Evolutionary conservation across 2,329 filamentous ascomycete genomes (phyloP), one percentile per base, ranked within the genome.

Genomic region (Clonostachys rosea): DNA sequence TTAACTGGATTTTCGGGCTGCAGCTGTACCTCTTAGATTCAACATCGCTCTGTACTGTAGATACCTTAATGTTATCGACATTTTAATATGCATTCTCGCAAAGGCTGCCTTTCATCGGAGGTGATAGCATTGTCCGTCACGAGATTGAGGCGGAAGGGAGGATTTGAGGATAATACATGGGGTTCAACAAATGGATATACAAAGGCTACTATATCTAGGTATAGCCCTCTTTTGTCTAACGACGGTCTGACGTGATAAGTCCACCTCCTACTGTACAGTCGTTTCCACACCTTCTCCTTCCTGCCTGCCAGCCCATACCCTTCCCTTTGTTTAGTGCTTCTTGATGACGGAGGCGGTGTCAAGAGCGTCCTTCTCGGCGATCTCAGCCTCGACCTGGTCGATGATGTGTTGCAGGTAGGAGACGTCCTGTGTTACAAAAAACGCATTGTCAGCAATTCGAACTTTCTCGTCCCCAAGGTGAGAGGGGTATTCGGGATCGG

Each of bases 331-430:
- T 63, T 67, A 70, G 64, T 76, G 70, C 64, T 67, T 74, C 71
- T 73, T 75, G 61, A 75, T 59, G 45, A 78, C 65, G 51, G 67
- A 62, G 55, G 79, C 65, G 52, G 73, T 67, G 65, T 79, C 74
- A 45, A 79, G 72, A 48, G 68, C 71, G 50, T 69, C 63, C 68
- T 71, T 74, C 72, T 83, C 79, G 49, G 68, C 70, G 52, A 67
- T 55, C 60, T 73, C 70, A 51, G 69, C 67, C 62, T 71, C 63
- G 60, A 82, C 65, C 63, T 79, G 62, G 54, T 70, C 63, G 57
- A 83, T 71, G 55, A 82, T 66, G 51, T 71, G 75, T 54, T 61
- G 57, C 41, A 83, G 73, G 69, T 83, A 82, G 33, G 73, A 74
- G 35, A 65, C 58, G 56, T 83, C 79, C 72, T 78, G 51, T 41